These are phyloP conservation scores for Psilocybe cyanescens DNA, from an alignment of 768 basidiomycete species.

Conservation along the genomic window DNA sequence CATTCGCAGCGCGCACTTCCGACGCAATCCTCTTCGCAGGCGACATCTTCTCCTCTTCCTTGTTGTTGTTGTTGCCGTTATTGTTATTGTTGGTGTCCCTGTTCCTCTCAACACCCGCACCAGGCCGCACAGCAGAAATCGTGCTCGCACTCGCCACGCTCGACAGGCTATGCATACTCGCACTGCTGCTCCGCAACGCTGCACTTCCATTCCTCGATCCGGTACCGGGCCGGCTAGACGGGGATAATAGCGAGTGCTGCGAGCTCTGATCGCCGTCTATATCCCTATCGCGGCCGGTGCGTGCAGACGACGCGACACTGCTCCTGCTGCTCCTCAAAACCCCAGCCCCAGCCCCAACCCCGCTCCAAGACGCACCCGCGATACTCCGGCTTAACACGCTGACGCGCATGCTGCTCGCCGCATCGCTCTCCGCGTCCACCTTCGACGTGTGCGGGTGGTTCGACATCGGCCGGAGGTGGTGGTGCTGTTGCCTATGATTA, in stretches of 20 bases:
- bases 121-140: slow-evolving; percentile 14
- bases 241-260: too few relatives aligned
- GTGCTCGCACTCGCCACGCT: slow-evolving; percentile 19
- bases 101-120: not conserved
- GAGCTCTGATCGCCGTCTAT: not conserved
- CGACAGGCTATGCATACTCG: slow-evolving; percentile 13
- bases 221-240: too few relatives aligned
- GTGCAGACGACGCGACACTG: not conserved
- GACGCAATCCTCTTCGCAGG: slow-evolving; percentile 32
- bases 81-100: not conserved
- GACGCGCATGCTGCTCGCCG: slow-evolving; percentile 47
- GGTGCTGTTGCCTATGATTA: not conserved
- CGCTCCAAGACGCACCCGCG: not conserved
- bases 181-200: not conserved
- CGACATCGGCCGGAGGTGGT: slow-evolving; percentile 30
- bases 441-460: slow-evolving; percentile 35
- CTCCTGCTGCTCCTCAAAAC: slow-evolving; percentile 1
- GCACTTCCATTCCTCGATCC: too few relatives aligned
- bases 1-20: slow-evolving; percentile 26
- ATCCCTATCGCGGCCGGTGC: not conserved
- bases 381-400: slow-evolving; percentile 37
- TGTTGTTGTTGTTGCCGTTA: not conserved
- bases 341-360: not conserved
- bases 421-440: slow-evolving; percentile 45
- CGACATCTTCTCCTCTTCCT: slow-evolving; percentile 19